Evolutionary conservation across 2,329 filamentous ascomycete species (phyloP), one percentile per base, ranked within the genome.

Genomic region (Beauveria rudraprayagi): DNA sequence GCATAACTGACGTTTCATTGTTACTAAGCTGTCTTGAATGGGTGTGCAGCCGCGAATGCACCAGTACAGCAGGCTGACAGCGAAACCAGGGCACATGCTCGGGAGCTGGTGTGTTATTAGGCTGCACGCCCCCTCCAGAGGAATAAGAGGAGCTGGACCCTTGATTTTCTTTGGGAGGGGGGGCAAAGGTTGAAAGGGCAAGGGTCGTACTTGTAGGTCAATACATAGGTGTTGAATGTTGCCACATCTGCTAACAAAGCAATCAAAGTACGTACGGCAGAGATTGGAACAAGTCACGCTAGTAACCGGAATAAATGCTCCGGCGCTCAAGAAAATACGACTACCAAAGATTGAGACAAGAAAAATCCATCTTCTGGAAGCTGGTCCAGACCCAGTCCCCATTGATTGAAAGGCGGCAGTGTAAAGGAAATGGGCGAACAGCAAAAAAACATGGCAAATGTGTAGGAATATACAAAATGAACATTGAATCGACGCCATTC

Each of bases 51-150:
- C 16, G 7, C 14, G 2, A 37, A 17, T 10, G n/a, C 50, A 53
- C 34, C 44, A 47, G 22, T 1, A 50, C 14, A 34, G 28, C 51
- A 16, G 51, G 34, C 34, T 53, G 54, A 47, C 43, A 26, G 43
- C 28, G 9, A 48, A 17, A 28, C 41, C 30, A 48, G 14, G 26
- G 53, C 53, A 44, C 53, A 34, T 56, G 54, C 43, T 37, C 24
- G 19, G 24, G 9, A 34, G n/a, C 28, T n/a, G 41, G 54, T n/a
- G 7, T 11, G 41, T 17, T 41, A 1, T 6, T 10, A 7, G 17
- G 9, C 17, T 30, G n/a, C 56, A 60, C 56, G 19, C 56, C 56
- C 56, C 56, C 56, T 52, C 48, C 26, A 46, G 22, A 28, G 22
- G 22, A 22, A 22, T 22, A 22, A 22, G 22, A 22, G 41, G 19